Evolutionary conservation across 257 asterid genomes (phyloP), one percentile per base, ranked within the genome.

Genomic region (Leonotis leonurus): DNA sequence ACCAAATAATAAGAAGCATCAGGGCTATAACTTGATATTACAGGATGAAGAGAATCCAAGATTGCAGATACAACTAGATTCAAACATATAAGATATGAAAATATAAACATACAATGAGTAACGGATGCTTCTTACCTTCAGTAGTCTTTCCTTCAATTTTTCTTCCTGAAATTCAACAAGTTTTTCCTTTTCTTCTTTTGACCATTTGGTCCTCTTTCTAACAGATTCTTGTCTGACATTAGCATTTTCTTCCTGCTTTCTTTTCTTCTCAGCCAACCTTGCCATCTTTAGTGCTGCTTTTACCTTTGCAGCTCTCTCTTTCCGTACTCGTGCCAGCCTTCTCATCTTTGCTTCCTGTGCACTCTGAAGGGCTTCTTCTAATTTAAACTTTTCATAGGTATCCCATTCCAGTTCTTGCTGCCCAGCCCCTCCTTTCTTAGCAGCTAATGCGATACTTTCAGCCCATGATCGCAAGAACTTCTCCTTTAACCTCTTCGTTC

Each of bases 381-480:
- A 72, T 64, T 73, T 81, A 32, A 82, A 69, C 61, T 73, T 85
- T 37, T 80, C 88, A 61, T 86, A 86, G 80, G 86, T 86, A 63
- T 89, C 86, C 99, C 99, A 92, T 14, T 86, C 87, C 67, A 92
- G 82, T 77, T 86, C 86, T 72, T 77, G 71, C 72, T 89, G 87
- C 65, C 79, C 91, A 50, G 12, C 59, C 65, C 83, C 84, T 37
- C 97, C 96, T 37, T 25, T 56, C 80, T 81, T 92, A 64, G 96
- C 97, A 76, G 95, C 94, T 29, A 44, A 63, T 37, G 96, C 96
- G 30, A 92, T 83, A 75, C 82, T 82, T 64, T 80, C 82, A 46
- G 79, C 79, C 99, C 99, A 92, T 24, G 72, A 76, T 33, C 70
- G 78, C 65, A 89, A 24, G 48, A 92, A 64, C 43, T 77, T 80